Evolutionary conservation across 768 basidiomycete genomes (phyloP), one percentile per base, ranked within the genome.

Genomic region (Panellus pusillus): DNA sequence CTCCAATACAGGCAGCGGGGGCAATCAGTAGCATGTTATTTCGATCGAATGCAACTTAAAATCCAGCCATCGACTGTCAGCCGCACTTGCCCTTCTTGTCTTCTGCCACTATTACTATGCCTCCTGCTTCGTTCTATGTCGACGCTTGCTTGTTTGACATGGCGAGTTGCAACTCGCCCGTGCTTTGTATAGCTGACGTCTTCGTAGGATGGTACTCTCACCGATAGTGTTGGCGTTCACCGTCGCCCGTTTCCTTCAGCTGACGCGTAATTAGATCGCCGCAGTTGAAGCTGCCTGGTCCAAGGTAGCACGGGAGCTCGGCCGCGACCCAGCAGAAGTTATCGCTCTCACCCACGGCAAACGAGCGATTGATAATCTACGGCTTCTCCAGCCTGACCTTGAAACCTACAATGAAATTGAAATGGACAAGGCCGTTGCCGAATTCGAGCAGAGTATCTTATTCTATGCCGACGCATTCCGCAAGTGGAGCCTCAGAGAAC

Each of bases 281-380:
- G 83, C 85, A 4, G 86, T 88, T 55, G 86, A 89, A 66, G 84
- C 84, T 3, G 87, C 87, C 4, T 89, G 87, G 87, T 80, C 80
- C 28, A 81, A 81, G 62, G 86, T 89, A 40, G 87, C 87, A 2
- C 71, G 72, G 46, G 86, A 88, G 65, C 79, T 89, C 46, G 84
- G 84, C 49, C 78, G 81, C 68, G 84, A 86, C 67, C 83, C 84
- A 7, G 74, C 76, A 52, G 75, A 80, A 51, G 84, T 87, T 57
- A 86, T 89, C 63, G 83, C 81, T 9, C 83, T 84, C 36, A 89
- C 87, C n/a, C 87, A 90, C 66, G 87, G 87, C 63, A 84, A 87
- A 64, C 83, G 87, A 55, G 88, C 87, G 11, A 75, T 86, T 63
- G 87, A 89, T 72, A 90, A 89, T 70, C 80, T 89, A 58, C 66